A percentile compares a stretch with the other conserved stretches of the same genome.
These are phyloP conservation scores for Salix exigua DNA, from an alignment of 345 rosid species.

Conservation along the genomic window DNA sequence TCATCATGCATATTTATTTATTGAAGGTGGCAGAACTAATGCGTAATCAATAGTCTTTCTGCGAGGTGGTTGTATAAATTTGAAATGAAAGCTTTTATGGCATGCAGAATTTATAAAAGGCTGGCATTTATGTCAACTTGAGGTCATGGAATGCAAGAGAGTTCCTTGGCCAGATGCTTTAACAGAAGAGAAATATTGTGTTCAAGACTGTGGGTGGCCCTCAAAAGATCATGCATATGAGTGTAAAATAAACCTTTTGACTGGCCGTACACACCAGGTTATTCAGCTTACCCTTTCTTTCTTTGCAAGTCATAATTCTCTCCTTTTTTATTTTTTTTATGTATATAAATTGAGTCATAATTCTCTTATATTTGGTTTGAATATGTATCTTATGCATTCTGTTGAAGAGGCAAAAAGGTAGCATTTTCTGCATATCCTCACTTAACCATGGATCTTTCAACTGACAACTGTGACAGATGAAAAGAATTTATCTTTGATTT, in stretches of 20 bases:
- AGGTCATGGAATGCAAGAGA: constrained; percentile 73
- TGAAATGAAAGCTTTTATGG: not conserved
- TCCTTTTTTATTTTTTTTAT: not conserved
- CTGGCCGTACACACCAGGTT: constrained; percentile 98
- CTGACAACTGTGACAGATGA: no score
- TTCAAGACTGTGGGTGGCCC: constrained; percentile 70
- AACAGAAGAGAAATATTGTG: constrained; percentile 43
- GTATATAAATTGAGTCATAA: no score
- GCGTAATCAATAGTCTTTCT: not conserved
- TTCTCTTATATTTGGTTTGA: no score
- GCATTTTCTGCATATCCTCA: no score
- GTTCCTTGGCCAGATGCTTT: constrained; percentile 70
- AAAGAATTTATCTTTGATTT: no score
- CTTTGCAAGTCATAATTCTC: not conserved
- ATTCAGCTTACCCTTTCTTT: constrained; percentile 1
- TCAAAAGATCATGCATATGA: constrained; percentile 64
- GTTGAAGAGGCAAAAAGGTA: no score
- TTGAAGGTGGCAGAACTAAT: not conserved
- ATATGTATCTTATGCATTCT: no score
- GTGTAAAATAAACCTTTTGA: constrained; percentile 81
- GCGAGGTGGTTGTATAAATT: not conserved
- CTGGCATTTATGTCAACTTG: constrained; percentile 85
- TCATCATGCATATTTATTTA: not conserved
- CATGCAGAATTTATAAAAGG: constrained; percentile 58
- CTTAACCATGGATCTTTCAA: no score